Percentiles rank a stretch among this genome's conserved stretches.
These are phyloP conservation scores for Mycena epipterygia DNA, from an alignment of 768 basidiomycete species.

Conservation along the genomic window DNA sequence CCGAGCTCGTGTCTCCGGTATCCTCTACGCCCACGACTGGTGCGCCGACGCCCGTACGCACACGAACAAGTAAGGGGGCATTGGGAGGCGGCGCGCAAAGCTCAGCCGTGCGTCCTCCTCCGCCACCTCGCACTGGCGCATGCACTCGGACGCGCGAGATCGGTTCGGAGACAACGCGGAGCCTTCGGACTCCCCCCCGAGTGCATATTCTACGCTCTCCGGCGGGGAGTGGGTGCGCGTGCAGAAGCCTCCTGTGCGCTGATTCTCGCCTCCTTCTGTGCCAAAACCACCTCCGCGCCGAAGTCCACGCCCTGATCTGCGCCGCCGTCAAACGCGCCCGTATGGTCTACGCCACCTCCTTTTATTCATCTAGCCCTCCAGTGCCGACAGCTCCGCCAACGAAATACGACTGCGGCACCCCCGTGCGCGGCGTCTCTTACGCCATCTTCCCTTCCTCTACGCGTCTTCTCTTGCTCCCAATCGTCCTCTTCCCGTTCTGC, in stretches of 20 bases:
- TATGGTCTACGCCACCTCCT: too few species aligned
- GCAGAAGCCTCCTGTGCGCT: neutral
- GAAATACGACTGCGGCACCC: too few species aligned
- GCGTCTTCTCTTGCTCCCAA: too few species aligned
- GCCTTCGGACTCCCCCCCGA: neutral
- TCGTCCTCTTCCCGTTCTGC: too few species aligned
- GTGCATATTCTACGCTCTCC: slow-evolving; percentile 23
- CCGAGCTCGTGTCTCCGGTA: slow-evolving; percentile 52
- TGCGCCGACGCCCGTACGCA: neutral
- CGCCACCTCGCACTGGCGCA: neutral
- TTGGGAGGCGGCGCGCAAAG: neutral
- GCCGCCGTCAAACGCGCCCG: too few species aligned
- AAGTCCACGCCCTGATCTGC: too few species aligned
- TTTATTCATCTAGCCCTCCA: too few species aligned
- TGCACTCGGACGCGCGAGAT: neutral
- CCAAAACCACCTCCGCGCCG: neutral
- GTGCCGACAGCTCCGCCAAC: too few species aligned
- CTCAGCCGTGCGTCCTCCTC: neutral
- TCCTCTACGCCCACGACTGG: neutral
- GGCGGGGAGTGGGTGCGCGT: slow-evolving; percentile 20
- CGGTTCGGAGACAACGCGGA: neutral
- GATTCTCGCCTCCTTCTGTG: neutral
- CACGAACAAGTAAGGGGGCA: neutral
- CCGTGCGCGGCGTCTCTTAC: too few species aligned
- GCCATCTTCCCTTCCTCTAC: too few species aligned